phyloP scores from a whole-genome alignment of 1,284 basidiomycete genomes.

The Sphaerobolus stellatus region DNA sequence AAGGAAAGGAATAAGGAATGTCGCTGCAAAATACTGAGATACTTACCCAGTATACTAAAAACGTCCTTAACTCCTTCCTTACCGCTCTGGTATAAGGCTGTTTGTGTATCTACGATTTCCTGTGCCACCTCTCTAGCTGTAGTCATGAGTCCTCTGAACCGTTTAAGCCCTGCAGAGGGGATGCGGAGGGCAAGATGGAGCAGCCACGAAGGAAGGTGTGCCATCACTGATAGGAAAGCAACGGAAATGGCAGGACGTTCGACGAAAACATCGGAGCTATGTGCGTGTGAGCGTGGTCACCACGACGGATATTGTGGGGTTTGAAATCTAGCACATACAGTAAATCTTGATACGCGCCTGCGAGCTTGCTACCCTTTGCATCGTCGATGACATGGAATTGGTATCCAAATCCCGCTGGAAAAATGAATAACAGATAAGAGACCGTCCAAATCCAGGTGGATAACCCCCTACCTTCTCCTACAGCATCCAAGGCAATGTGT shows the following conservation, averaged over 20 bases:
- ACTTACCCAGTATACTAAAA: conserved; percentile 43
- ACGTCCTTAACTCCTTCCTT: conserved; percentile 35
- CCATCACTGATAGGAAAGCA: too few species aligned
- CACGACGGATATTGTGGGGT: too few species aligned
- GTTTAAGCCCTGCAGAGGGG: not conserved
- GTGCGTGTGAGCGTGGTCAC: too few species aligned
- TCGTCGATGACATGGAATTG: conserved; percentile 31
- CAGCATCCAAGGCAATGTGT: conserved; percentile 33
- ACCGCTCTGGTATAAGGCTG: conserved; percentile 30
- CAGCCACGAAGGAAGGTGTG: too few species aligned
- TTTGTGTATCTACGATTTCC: conserved; percentile 41
- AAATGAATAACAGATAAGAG: not conserved
- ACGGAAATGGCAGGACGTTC: too few species aligned
- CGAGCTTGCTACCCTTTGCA: conserved; percentile 31
- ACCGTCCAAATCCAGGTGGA: not conserved
- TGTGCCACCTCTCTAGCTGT: conserved; percentile 32
- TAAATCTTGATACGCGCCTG: conserved; percentile 3
- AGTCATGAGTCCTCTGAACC: not conserved
- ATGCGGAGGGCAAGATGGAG: not conserved
- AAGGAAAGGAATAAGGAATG: not conserved
- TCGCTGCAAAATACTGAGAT: not conserved
- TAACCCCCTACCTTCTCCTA: conserved; percentile 21
- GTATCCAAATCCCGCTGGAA: conserved; percentile 35
- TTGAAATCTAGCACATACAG: not conserved
- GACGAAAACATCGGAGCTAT: too few species aligned